Evolutionary conservation across 352 stramenopile genomes (phyloP).

Genomic region (Globisporangium polare): DNA sequence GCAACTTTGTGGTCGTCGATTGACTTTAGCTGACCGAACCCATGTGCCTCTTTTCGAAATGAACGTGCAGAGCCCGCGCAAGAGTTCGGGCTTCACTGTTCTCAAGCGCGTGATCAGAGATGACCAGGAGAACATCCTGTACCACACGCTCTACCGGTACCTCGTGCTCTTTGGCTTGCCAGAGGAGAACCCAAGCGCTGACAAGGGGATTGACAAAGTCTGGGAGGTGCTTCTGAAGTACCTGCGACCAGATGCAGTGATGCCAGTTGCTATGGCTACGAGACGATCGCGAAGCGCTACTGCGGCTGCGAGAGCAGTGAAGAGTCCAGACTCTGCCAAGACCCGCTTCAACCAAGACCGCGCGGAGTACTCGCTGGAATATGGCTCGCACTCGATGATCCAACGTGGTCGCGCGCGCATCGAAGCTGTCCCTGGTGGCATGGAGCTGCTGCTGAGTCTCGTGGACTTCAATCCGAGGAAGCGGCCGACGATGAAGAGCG

Average conservation of each 20-base stretch:
- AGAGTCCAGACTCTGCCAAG: conserved; percentile 14
- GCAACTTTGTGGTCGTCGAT: background rate
- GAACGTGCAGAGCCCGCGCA: conserved; percentile 28
- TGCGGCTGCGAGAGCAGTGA: conserved; percentile 7
- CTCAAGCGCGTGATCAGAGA: conserved; percentile 53
- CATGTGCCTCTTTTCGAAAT: background rate
- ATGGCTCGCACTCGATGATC: conserved; percentile 46
- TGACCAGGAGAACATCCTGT: conserved; percentile 85
- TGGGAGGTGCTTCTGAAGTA: conserved; percentile 63
- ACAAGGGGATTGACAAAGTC: conserved; percentile 39
- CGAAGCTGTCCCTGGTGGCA: conserved; percentile 33
- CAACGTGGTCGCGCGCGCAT: conserved; percentile 47
- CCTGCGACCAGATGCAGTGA: conserved; percentile 37
- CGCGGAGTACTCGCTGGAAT: conserved; percentile 43
- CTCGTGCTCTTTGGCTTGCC: conserved; percentile 95
- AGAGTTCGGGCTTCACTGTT: conserved; percentile 63
- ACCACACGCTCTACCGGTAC: conserved; percentile 95
- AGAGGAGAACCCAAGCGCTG: conserved; percentile 37
- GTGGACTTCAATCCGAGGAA: conserved; percentile 58
- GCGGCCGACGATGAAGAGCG: conserved; percentile 63
- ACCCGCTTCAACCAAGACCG: conserved; percentile 41
- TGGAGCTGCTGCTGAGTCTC: conserved; percentile 44
- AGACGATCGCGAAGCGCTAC: conserved; percentile 16
- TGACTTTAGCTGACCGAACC: background rate
- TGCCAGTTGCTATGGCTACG: background rate